Base-by-base conservation (phyloP, 306 rosid species). In the Neltuma alba region DNA sequence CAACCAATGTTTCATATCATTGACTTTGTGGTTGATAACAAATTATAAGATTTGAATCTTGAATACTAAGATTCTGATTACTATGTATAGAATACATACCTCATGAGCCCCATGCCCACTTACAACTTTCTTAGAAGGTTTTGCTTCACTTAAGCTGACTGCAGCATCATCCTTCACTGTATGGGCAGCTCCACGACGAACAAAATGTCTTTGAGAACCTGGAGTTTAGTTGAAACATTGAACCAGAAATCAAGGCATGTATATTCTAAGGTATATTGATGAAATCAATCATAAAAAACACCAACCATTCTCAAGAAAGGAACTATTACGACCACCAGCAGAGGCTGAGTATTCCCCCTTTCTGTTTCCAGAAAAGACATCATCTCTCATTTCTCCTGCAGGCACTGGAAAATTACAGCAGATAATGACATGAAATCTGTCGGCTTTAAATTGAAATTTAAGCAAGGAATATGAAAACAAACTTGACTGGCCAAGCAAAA, bases 181-280 rank as follows among this genome's bases (percentile, higher is more conserved):
- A 74, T 81, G 88, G 75, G 79, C 84, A 82, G 84, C 85, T 82
- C 97, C 98, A 21, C 90, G 97, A 15, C 92, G 99, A 77, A 87
- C 85, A 76, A 77, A 83, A 86, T 89, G 89, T 79, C 88, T 86
- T 8, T 80, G 87, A 47, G 94, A 82, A 80, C 96, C 99, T 95
- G 72, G 68, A 76, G 44, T 62, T 21, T 13, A 28, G 63, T 76
- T 50, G 72, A 67, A 54, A 79, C 21, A 40, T 63, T 34, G 44
- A 28, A 23, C 64, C 34, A 36, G 68, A 82, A 82, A 83, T 47
- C 58, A 38, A 68, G 58, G 66, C 36, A 60, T 21, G 61, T 48
- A 76, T 28, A 61, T 34, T 25, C 50, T 63, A 33, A 41, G 1
- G 61, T 67, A 7, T 57, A 65, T 71, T 30, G 66, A 61, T 18